Base-by-base conservation (phyloP, 106 monocot genomes). In the Platanthera guangdongensis region DNA sequence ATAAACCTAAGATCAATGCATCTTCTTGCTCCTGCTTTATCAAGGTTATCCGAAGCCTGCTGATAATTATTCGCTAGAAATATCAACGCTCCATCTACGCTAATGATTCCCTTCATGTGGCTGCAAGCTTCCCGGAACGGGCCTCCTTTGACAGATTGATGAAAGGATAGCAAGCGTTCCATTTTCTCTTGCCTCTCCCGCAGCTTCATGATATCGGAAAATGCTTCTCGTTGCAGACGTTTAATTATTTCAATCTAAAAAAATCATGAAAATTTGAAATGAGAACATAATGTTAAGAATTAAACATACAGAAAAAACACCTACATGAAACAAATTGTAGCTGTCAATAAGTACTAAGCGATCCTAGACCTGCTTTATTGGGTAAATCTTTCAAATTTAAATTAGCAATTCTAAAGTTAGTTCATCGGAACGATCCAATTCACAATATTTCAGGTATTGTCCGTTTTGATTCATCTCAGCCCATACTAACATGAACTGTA, bases 161-260 rank as follows among this genome's bases (percentile, higher is more conserved):
- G 84, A 7, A 87, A 78, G n/a, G 88, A 73, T 67, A 97, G 76
- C 8, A 88, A 9, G 47, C 81, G 80, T 63, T 97, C 97, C 0
- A 91, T 13, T 60, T 88, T 87, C 4, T 91, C 94, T 71, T 97
- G 97, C 52, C 83, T 86, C 15, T 90, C 97, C 72, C 86, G 80
- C 50, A 94, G 74, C 75, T 94, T 97, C 94, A 94, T 82, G 39
- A 97, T 30, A 39, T 97, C 97, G 71, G 86, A 86, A 76, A 92
- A 88, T 30, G 86, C 84, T 79, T 94, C 91, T 80, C 80, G 82
- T 71, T 89, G 93, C 80, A 97, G 74, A 22, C 91, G 88, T 70
- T 94, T 97, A 74, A 94, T 79, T 77, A 89, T 94, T 59, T 91
- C 88, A 77, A 90, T 81, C 97, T 97, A 74, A 70, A 0, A 57